Evolutionary conservation across 148 eudicot genomes (phyloP), one percentile per base, ranked within the genome.

Genomic region (Salicornia ramosissima): DNA sequence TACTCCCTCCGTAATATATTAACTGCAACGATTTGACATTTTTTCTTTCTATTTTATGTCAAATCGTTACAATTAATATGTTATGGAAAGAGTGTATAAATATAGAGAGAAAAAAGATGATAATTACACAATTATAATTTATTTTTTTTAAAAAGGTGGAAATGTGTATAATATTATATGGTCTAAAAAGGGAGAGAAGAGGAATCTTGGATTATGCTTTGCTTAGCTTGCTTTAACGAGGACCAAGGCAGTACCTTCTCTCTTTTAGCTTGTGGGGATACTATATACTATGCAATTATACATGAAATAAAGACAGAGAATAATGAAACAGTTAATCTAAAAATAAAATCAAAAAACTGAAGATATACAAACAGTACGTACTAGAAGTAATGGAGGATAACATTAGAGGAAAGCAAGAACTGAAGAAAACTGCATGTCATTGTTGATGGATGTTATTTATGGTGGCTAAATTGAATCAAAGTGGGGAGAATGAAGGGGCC

Each of bases 221-320:
- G 72, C 81, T 78, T 57, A 71, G 34, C 65, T 71, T 75, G 72
- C 81, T 78, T 81, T 81, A 43, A 74, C 84, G 63, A 75, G 67
- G 77, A 81, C 82, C 84, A 78, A 81, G 77, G 52, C 54, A 49
- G 42, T 45, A 70, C 53, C 56, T 45, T 71, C 67, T 70, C 54
- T 19, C 33, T 55, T 39, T 71, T 31, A n/a, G n/a, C n/a, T 36
- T 36, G 40, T 36, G 40, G 40, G 40, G 40, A 36, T 36, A n/a
- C n/a, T n/a, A n/a, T n/a, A n/a, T n/a, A n/a, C n/a, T n/a, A n/a
- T n/a, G n/a, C n/a, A 40, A 39, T 34, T n/a, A 58, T 58, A 25
- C 4, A 60, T 60, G 45, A 53, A 55, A 25, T 25, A 19, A 22
- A 49, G 53, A 47, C 4, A 46, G n/a, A 61, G 55, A 49, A 39